phyloP scores from a whole-genome alignment of 2,329 filamentous ascomycete genomes.

The Sclerotinia sclerotiorum region DNA sequence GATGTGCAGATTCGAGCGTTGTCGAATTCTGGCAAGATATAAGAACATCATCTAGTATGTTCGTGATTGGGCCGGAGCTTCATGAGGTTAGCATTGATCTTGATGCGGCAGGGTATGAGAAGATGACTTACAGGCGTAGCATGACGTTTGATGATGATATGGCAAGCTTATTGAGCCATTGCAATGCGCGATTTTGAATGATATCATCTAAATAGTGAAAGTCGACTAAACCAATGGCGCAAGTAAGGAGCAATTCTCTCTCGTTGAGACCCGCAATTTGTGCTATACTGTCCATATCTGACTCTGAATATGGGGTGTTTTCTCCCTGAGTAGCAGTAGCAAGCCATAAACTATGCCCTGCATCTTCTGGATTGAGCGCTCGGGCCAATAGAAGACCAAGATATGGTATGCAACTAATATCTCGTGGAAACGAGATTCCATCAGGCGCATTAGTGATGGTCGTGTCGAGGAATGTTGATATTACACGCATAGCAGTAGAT shows the following conservation, averaged over 20 bases:
- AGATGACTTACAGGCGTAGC: conserved; percentile 53
- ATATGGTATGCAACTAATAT: conserved; percentile 50
- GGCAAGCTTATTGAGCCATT: conserved; percentile 61
- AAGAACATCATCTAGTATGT: conserved; percentile 61
- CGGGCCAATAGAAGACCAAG: conserved; percentile 59
- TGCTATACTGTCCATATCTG: conserved; percentile 44
- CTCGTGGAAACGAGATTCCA: conserved; percentile 35
- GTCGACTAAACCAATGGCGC: conserved; percentile 64
- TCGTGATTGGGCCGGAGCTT: conserved; percentile 57
- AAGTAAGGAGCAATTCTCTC: conserved; percentile 61
- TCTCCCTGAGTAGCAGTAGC: conserved; percentile 42
- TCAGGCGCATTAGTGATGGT: conserved; percentile 41
- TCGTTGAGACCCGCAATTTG: conserved; percentile 53
- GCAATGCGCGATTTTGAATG: conserved; percentile 58
- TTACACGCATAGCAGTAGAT: conserved; percentile 56
- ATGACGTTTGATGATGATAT: conserved; percentile 55
- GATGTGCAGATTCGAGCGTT: conserved; percentile 61
- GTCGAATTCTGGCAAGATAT: conserved; percentile 59
- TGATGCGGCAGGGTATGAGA: not conserved
- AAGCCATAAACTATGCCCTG: conserved; percentile 62
- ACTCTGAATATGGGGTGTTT: conserved; percentile 41
- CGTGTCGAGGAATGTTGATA: conserved; percentile 61
- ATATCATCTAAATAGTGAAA: conserved; percentile 64
- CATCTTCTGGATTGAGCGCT: conserved; percentile 56
- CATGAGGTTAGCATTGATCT: not conserved